Evolutionary conservation across 164 flowering plant species (phyloP).

Genomic region (Chloranthus sessilifolius): DNA sequence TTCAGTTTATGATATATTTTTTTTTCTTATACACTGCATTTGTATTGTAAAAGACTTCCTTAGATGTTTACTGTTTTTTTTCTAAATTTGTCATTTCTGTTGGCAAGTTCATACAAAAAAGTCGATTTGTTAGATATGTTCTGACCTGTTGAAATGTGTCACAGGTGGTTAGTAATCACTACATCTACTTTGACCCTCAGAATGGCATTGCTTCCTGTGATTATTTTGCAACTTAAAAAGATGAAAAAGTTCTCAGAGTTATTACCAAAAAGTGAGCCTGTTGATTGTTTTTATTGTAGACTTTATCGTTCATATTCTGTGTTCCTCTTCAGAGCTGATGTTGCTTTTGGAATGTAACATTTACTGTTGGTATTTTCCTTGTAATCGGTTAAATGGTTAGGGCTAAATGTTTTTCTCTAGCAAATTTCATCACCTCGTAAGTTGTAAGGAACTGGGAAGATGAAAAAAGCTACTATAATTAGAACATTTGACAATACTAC

Average conservation of each 20-base stretch:
- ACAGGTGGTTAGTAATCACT: conserved; percentile 76
- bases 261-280: conserved; percentile 67
- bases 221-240: conserved; percentile 56
- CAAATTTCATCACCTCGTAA: background rate
- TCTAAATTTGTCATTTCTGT: too few relatives aligned
- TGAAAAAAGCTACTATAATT: background rate
- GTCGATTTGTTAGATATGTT: too few relatives aligned
- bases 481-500: too few relatives aligned
- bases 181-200: conserved; percentile 77
- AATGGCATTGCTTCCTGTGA: conserved; percentile 49
- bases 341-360: background rate
- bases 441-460: background rate
- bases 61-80: too few relatives aligned
- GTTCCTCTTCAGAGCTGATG: background rate
- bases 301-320: background rate
- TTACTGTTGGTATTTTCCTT: background rate
- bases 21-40: too few relatives aligned
- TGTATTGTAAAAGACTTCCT: too few relatives aligned
- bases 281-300: background rate
- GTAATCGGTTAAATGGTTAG: background rate
- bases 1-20: too few relatives aligned
- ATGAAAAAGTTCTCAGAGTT: conserved; percentile 47
- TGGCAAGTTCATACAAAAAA: too few relatives aligned
- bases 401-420: too few relatives aligned
- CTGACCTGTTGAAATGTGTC: conserved; percentile 10